Base-by-base conservation (phyloP, 2,329 filamentous ascomycete genomes). In the Ilyonectria sp. region DNA sequence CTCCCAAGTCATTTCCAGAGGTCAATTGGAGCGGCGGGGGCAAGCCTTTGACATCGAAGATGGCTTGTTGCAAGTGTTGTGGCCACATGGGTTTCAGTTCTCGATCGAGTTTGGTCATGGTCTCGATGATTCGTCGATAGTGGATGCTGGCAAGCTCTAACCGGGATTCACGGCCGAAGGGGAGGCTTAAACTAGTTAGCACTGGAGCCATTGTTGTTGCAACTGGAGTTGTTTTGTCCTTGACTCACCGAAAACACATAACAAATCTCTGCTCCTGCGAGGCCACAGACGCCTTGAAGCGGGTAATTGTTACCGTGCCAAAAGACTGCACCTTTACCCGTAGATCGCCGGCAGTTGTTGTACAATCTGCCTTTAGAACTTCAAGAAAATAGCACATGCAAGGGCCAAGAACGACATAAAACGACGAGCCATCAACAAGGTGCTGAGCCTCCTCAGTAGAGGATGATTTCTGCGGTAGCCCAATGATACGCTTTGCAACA, bases 31-130 rank as follows among this genome's bases (percentile, higher is more conserved):
- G 83, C 7, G 86, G 85, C 11, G 86, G 83, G 8, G 85, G 83
- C 15, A 89, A 82, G 8, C 86, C 86, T 47, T 83, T 82, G 58
- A 89, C 82, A 56, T 84, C 83, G 70, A 89, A 89, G 4, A 88
- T 83, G 46, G 81, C 80, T 40, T 84, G 83, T 69, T 89, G 87
- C 77, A 87, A 84, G 43, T 86, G 80, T 59, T 87, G 84, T 10
- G 87, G 87, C 87, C 87, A 90, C 65, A 86, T 86, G 0, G 87
- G 87, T 73, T 89, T 89, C 50, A 90, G 77, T 61, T 84, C 86
- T 43, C 86, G 84, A 72, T 90, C 87, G 31, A 84, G 83, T 61
- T 84, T 87, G 63, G 86, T 86, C 35, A 90, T 79, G 2, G 83
- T 86, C 58, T 86, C 84, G 52, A 89, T 85, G 52, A 89, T 86